Evolutionary conservation across 768 basidiomycete genomes (phyloP), one percentile per base, ranked within the genome.

Genomic region (Russula sp.): DNA sequence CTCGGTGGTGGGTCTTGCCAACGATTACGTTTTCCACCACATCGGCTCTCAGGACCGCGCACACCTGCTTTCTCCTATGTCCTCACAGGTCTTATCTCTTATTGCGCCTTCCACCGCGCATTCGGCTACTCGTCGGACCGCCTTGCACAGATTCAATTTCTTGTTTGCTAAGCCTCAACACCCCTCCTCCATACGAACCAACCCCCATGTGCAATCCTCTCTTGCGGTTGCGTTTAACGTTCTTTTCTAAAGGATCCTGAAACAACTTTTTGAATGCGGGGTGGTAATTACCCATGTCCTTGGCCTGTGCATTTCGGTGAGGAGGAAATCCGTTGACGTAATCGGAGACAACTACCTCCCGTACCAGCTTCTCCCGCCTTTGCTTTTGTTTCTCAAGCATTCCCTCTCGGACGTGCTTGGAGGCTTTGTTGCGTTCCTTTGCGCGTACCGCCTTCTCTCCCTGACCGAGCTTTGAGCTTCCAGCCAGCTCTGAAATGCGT

Each of bases 201-300:
- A 94, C 80, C 7, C 91, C 91, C 86, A 91, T 86, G 63, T 78
- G 77, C 47, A 94, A 73, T 11, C 91, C 92, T 68, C 83, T 79
- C 49, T 81, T 77, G 64, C 89, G 77, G 64, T 80, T 86, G 32
- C 63, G 66, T 66, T 75, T 77, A 49, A 70, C 74, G 7, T 62
- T 65, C 20, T 66, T 66, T 40, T 68, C 67, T 13, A 67, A 51
- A n/a, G 72, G 71, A 6, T 75, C 70, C 40, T 82, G 82, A 69
- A 85, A 90, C 7, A 87, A 66, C 62, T 80, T 84, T 72, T 91
- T 94, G 59, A 93, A 75, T 4, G 80, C 77, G 44, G 88, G 90
- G 68, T 94, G 90, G 71, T 92, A 94, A 72, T 91, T 93, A 18
- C 91, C 91, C 64, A 89, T 65, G 66, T 88, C 82, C 74, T 92